Evolutionary conservation across 345 rosid genomes (phyloP), one percentile per base, ranked within the genome.

Genomic region (Salix arbutifolia): DNA sequence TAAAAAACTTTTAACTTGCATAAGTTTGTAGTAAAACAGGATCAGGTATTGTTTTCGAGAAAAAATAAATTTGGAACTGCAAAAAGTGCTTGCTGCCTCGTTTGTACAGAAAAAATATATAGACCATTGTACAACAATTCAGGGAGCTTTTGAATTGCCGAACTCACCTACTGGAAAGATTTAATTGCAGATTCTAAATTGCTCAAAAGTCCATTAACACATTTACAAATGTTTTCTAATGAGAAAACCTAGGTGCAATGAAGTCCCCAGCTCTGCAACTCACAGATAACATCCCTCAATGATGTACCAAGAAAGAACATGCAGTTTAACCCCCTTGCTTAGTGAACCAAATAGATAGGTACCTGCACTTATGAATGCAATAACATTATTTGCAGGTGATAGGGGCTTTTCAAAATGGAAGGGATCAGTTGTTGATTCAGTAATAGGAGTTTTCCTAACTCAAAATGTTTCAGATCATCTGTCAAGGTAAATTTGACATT

Each of bases 401-500:
- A 88, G 99, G 72, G 91, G 94, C 65, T 95, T 95, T 89, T 91
- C 98, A n/a, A 87, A 85, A 80, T 95, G 99, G 99, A 95, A 95
- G 81, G 99, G 99, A 72, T 95, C 99, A 4, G 97, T 95, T 78
- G 98, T 95, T 76, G 99, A 95, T 83, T 95, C 99, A 0, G 98
- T 95, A 52, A 86, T 95, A 65, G 99, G 99, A 78, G 99, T 95
- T 50, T 95, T 93, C 86, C 91, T 95, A 33, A 95, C 99, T 44
- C 99, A 95, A 71, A 95, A 95, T 78, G 99, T 95, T 73, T 86
- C 99, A 38, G 99, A 95, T 82, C 97, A 93, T 76, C 97, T 95
- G 53, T 95, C 99, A 77, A 95, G 99, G 99, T 95, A 87, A 80
- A 65, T 62, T 31, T 52, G 31, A 14, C 60, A 58, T 80, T 70